Base-by-base conservation (phyloP, 192 early-diverging fungal species). In the Backusella sp. region DNA sequence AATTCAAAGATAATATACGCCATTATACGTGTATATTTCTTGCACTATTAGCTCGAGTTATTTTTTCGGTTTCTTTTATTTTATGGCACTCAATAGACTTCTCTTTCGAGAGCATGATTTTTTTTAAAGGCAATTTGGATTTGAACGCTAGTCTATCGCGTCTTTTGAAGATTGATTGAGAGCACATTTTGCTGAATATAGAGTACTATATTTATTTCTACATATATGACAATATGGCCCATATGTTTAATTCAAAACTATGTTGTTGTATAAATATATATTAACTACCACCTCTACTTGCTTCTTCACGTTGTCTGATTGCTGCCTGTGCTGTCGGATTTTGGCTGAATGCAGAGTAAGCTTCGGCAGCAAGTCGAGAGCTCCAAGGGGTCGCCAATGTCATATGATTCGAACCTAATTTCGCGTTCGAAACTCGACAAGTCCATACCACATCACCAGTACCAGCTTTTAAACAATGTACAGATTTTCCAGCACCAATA, bases 311-410 rank as follows among this genome's bases (percentile, higher is more conserved):
- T 30, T 68, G 34, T 8, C 67, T 23, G 19, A 30, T 30, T 6
- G 67, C 67, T 37, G 67, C 32, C 32, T 68, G 67, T 17, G 73
- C 59, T 23, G 8, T 23, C 8, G 76, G 76, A 1, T 39, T 59
- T 39, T 52, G 32, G 1, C 46, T 71, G 36, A 77, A 77, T 8
- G 46, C 44, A 21, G 76, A 71, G 21, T 77, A 28, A n/a, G 69
- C 30, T 56, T 72, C 69, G 30, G 76, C 78, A 17, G 59, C 68
- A 53, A 76, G 26, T 9, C 59, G 26, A 9, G 78, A 80, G 6
- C 59, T 72, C 78, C 53, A 72, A 21, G 74, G 74, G 0, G 69
- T 80, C 9, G 78, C 68, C 30, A 80, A 49, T 23, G 70, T 72
- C 62, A 80, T 65, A 14, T 6, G 36, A 8, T 44, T 42, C 0